These are phyloP conservation scores for Vaucheria bursata DNA, from an alignment of 352 stramenopile species.

Conservation along the genomic window DNA sequence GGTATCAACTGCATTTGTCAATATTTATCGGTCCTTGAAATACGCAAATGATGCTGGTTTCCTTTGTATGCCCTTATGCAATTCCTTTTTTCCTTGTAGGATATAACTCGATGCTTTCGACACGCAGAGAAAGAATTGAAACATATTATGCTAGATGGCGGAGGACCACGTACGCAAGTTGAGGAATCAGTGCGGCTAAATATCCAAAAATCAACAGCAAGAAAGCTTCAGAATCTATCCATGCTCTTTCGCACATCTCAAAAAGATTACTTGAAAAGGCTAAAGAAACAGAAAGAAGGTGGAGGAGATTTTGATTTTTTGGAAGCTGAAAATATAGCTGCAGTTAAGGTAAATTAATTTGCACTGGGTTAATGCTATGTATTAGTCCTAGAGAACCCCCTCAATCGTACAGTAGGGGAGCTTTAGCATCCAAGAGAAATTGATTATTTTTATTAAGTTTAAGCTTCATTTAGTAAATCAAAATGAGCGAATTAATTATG, in stretches of 20 bases:
- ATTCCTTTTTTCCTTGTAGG: no score
- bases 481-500: no score
- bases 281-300: conserved; percentile 87
- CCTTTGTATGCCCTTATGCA: no score
- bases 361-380: no score
- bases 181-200: conserved; percentile 46
- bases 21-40: no score
- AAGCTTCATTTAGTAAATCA: no score
- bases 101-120: conserved; percentile 34
- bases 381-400: no score
- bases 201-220: conserved; percentile 72
- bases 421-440: no score
- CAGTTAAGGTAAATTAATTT: conserved; percentile 22
- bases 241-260: conserved; percentile 91
- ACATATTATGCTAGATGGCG: conserved; percentile 21
- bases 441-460: no score
- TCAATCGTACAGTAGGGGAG: no score
- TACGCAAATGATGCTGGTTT: no score
- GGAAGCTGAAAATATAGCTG: conserved; percentile 34
- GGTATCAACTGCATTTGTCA: no score
- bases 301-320: conserved; percentile 50
- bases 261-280: conserved; percentile 89
- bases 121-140: conserved; percentile 38
- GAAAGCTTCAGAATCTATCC: conserved; percentile 90
- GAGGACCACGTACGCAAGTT: background rate